Evolutionary conservation across 208 protist genomes (phyloP), one percentile per base, ranked within the genome.

Genomic region (Wallacemonas rigidus): DNA sequence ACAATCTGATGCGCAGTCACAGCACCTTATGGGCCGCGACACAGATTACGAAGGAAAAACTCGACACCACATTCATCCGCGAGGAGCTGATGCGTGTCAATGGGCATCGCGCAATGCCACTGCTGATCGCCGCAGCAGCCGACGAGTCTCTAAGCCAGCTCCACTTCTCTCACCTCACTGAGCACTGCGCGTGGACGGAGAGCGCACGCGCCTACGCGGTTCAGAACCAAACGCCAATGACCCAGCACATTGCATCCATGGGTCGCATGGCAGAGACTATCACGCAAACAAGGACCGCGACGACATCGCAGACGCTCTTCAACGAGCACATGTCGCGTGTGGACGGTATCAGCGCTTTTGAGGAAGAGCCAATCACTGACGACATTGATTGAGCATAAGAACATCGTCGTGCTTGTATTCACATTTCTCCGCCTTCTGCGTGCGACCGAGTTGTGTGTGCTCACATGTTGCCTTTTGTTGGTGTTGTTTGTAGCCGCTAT

Each of bases 1-100:
- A 97, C 47, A 90, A 97, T 61, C 60, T 95, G 36, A 94, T 95
- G 92, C 87, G 92, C 35, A 91, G 58, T 60, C 89, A 95, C 73
- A 83, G 89, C 38, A 94, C 89, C 11, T 76, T 97, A 35, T 97
- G 92, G 92, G 84, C 86, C 2, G 92, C 92, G 15, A 97, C 92
- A 40, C 87, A 93, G 74, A 89, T 97, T 5, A 97, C 92, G 0
- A 90, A 93, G 64, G 89, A 97, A 45, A 77, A 80, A 26, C 69
- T 97, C 3, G 82, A 95, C 65, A 69, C 83, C 45, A 61, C 77
- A 2, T 97, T 97, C 71, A 79, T 97, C 43, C 85, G 84, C 53
- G 92, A 97, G 69, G 89, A 97, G 77, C 83, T 95, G 50, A 97
- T 97, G 92, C 89, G 92, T 5, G 71, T 86, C 8, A 97, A 97